Percentiles rank a stretch among this genome's conserved stretches.
These are phyloP conservation scores for Termitomyces sp. DNA, from an alignment of 768 basidiomycete species.

Conservation along the genomic window DNA sequence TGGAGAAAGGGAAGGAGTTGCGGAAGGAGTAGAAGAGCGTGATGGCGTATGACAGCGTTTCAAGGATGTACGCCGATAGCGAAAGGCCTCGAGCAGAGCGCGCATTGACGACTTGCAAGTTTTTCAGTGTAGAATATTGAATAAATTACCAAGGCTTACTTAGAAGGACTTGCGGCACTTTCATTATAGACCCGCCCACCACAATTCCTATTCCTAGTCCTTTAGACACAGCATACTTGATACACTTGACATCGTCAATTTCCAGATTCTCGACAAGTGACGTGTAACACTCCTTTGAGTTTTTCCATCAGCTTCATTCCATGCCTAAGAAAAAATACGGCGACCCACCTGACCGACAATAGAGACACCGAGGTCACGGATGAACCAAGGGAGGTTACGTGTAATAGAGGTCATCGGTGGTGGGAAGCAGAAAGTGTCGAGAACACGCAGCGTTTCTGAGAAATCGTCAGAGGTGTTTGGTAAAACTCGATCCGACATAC, in stretches of 20 bases:
- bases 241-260: conserved; percentile 68
- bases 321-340: too few relatives aligned
- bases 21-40: conserved; percentile 83
- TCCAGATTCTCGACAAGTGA: conserved; percentile 86
- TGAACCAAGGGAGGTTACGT: conserved; percentile 77
- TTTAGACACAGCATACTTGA: conserved; percentile 91
- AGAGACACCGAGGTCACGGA: conserved; percentile 74
- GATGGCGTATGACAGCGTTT: conserved; percentile 88
- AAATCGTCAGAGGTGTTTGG: conserved; percentile 7
- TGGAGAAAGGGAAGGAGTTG: conserved; percentile 89
- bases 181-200: conserved; percentile 89
- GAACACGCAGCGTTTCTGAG: neutral
- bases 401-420: conserved; percentile 71
- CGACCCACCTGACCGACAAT: conserved; percentile 71
- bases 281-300: conserved; percentile 76
- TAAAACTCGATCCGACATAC: neutral
- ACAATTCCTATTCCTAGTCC: conserved; percentile 91
- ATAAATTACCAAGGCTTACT: conserved; percentile 43
- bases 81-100: conserved; percentile 85
- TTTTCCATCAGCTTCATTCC: neutral
- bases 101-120: conserved; percentile 52
- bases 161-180: conserved; percentile 87
- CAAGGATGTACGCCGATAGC: conserved; percentile 80
- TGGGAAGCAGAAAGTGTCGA: conserved; percentile 3
- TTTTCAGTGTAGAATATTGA: neutral